Conservation (phyloP, 1,139 yeast genomes). For the Lodderomyces parapsilosis region DNA sequence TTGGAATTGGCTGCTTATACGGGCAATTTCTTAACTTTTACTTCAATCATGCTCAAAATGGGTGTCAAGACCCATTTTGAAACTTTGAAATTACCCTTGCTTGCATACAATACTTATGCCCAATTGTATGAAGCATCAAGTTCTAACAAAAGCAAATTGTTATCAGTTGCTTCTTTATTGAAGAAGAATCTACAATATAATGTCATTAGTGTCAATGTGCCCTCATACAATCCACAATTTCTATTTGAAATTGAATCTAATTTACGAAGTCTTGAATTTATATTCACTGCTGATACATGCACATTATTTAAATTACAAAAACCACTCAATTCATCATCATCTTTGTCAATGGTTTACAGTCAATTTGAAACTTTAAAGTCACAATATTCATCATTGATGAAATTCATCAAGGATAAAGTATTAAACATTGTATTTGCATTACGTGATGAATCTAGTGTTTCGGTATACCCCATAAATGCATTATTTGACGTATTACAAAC, state of each 20-base stretch:
- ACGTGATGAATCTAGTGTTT: slow-evolving; percentile 18
- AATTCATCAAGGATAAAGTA: slow-evolving; percentile 14
- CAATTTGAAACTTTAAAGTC: slow-evolving; percentile 11
- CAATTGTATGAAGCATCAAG: slow-evolving; percentile 2
- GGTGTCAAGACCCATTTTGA: slow-evolving; percentile 22
- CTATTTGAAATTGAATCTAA: slow-evolving; percentile 23
- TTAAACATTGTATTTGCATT: slow-evolving; percentile 15
- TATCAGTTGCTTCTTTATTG: slow-evolving; percentile 5
- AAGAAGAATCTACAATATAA: slow-evolving; percentile 17
- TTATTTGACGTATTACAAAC: slow-evolving; percentile 21
- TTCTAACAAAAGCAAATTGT: not conserved
- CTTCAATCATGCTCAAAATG: slow-evolving; percentile 21
- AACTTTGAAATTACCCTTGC: slow-evolving; percentile 13
- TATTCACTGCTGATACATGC: slow-evolving; percentile 17
- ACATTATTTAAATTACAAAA: too few relatives aligned
- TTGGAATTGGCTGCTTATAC: slow-evolving; percentile 19
- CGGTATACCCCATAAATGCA: slow-evolving; percentile 21
- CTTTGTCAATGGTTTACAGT: too few relatives aligned
- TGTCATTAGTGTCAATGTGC: slow-evolving; percentile 23
- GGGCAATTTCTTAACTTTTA: slow-evolving; percentile 19
- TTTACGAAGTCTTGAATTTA: slow-evolving; percentile 16
- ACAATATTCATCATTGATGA: slow-evolving; percentile 15
- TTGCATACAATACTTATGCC: slow-evolving; percentile 13
- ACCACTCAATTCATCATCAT: too few relatives aligned
- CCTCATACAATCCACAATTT: slow-evolving; percentile 27